Conservation (phyloP, 805 yeast genomes). For the Zygoascus bituminiphila region DNA sequence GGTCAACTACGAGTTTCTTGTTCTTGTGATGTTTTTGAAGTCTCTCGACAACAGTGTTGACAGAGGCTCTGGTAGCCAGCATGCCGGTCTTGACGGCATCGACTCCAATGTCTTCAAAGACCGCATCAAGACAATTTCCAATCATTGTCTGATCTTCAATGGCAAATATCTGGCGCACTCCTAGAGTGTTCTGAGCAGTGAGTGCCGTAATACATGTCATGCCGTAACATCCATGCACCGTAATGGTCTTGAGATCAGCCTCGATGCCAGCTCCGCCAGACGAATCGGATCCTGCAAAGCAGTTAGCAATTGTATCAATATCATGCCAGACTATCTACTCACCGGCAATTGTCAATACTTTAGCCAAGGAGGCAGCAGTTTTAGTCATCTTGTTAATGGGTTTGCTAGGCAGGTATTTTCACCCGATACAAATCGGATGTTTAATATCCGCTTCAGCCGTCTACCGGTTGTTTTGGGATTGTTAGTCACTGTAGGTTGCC, state of each 20-base stretch:
- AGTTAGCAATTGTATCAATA: background rate
- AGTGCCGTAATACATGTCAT: conserved; percentile 69
- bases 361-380: too few relatives aligned
- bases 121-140: conserved; percentile 41
- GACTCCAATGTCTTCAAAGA: conserved; percentile 52
- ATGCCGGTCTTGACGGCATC: conserved; percentile 76
- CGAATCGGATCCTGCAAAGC: conserved; percentile 55
- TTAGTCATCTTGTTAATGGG: too few relatives aligned
- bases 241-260: conserved; percentile 75
- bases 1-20: conserved; percentile 57
- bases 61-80: conserved; percentile 47
- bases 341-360: conserved; percentile 25
- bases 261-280: conserved; percentile 92
- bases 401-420: too few relatives aligned
- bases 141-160: conserved; percentile 40
- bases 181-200: conserved; percentile 64
- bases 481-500: too few relatives aligned
- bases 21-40: conserved; percentile 26
- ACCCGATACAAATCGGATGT: too few relatives aligned
- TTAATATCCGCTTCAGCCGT: too few relatives aligned
- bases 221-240: conserved; percentile 69
- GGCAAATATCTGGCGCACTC: conserved; percentile 34
- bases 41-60: conserved; percentile 36
- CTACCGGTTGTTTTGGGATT: too few relatives aligned
- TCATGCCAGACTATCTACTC: background rate